phyloP scores from a whole-genome alignment of 1,139 yeast species.

The Meyerozyma athensensis region DNA sequence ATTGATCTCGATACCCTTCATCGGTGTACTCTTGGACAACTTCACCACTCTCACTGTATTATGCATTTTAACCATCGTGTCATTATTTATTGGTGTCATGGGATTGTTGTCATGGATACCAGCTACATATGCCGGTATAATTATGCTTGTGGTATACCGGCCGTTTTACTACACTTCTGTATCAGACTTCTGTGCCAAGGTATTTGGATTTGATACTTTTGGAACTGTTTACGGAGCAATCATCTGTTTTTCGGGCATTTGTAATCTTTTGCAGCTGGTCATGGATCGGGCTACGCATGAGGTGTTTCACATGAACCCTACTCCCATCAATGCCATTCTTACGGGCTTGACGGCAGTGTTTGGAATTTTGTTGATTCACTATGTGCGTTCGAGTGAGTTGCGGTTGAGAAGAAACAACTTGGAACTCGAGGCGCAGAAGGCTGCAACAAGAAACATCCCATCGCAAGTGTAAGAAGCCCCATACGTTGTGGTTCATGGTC shows the following conservation, averaged over 20 bases:
- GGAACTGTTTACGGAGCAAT: conserved; percentile 89
- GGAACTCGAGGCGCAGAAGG: conserved; percentile 61
- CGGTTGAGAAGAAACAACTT: conserved; percentile 47
- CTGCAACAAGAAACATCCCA: conserved; percentile 48
- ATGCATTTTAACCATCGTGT: conserved; percentile 45
- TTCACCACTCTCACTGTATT: conserved; percentile 59
- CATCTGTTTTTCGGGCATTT: conserved; percentile 74
- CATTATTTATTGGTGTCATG: conserved; percentile 59
- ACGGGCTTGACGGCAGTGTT: conserved; percentile 49
- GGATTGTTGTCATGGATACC: conserved; percentile 57
- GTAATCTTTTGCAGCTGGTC: conserved; percentile 68
- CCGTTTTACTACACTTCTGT: conserved; percentile 92
- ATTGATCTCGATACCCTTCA: conserved; percentile 74
- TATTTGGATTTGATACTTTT: conserved; percentile 87
- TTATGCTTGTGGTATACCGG: conserved; percentile 73
- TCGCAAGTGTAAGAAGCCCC: neutral
- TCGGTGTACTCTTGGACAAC: conserved; percentile 78
- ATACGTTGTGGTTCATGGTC: too few species aligned
- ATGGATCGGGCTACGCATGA: conserved; percentile 70
- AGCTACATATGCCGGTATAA: conserved; percentile 57
- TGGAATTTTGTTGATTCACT: conserved; percentile 49
- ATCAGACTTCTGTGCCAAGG: conserved; percentile 86
- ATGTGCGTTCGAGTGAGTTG: conserved; percentile 51
- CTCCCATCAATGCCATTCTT: conserved; percentile 62
- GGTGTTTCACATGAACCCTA: conserved; percentile 66